Conservation (phyloP, 2,329 filamentous ascomycete species). For the Leptographium wingfieldii region DNA sequence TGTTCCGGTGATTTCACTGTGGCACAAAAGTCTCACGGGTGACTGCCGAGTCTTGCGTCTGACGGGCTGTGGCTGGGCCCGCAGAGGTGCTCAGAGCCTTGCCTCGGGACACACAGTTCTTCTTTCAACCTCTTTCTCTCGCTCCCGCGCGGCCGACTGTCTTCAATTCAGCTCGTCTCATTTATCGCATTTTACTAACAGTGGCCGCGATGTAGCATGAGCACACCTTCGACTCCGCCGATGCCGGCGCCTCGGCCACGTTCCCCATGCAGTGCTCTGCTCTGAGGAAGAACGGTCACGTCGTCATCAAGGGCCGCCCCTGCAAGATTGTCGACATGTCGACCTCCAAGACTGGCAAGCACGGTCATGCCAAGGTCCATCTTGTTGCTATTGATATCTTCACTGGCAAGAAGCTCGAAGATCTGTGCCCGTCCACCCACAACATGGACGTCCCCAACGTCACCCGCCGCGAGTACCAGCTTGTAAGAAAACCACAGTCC, state of each 20-base stretch:
- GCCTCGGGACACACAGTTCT: neutral
- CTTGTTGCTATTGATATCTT: constrained; percentile 97
- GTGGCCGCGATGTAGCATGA: constrained; percentile 39
- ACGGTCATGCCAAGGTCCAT: constrained; percentile 99
- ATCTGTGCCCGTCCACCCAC: constrained; percentile 94
- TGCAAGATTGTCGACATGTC: constrained; percentile 99
- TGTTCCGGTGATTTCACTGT: neutral
- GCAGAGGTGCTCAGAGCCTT: neutral
- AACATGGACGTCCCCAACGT: constrained; percentile 98
- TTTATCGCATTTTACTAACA: neutral
- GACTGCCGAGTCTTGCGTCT: neutral
- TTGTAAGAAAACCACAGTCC: constrained; percentile 49
- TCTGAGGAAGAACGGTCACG: constrained; percentile 97
- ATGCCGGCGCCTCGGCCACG: constrained; percentile 90
- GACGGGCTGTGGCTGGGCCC: neutral
- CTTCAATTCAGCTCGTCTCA: neutral
- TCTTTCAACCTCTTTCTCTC: neutral
- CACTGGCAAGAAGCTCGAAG: constrained; percentile 98
- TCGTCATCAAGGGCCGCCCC: constrained; percentile 95
- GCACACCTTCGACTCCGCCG: constrained; percentile 74
- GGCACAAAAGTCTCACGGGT: neutral
- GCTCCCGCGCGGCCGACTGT: neutral
- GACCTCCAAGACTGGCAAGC: constrained; percentile 99
- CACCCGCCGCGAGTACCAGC: constrained; percentile 77
- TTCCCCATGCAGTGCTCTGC: constrained; percentile 99